Base-by-base conservation (phyloP, 2,329 filamentous ascomycete genomes). In the Fusarium dlaminii region DNA sequence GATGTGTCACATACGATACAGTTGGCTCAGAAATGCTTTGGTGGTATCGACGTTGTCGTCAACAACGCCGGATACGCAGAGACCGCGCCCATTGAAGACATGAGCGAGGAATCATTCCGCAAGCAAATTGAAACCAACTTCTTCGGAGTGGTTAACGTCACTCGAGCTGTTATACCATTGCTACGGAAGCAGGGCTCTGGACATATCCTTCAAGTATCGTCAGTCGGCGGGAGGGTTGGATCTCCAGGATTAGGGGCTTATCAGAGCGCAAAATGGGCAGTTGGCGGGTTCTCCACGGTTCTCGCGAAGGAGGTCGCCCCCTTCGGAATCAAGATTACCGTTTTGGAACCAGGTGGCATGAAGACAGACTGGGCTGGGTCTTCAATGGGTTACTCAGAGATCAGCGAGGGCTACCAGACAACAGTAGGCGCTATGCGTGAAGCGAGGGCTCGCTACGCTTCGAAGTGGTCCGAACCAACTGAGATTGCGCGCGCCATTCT, bases 61-160 rank as follows among this genome's bases (percentile, higher is more conserved):
- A n/a, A n/a, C n/a, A n/a, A n/a, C n/a, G n/a, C n/a, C n/a, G n/a
- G n/a, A n/a, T n/a, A n/a, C n/a, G n/a, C 87, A n/a, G 80, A 88
- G 5, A 76, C 80, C 8, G 87, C 86, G 24, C 84, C 86, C 6
- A 86, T 90, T 56, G 89, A 91, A 74, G 85, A 86, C 12, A 78
- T 88, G 6, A 81, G 82, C 4, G 83, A 89, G 7, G 77, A 83
- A 8, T 83, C 89, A 48, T 85, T 88, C 45, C 82, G 86, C 8
- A 83, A 79, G 11, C 86, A 90, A 75, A 86, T 91, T 80, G 87
- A 91, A 62, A 84, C 89, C 67, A 91, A 91, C 75, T 88, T 90
- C 77, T 89, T 88, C 65, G 89, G 89, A 9, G 78, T 89, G 5
- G 77, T 90, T 8, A 82, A 87, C 57, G 85, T 90, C 11, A 90